phyloP scores from a whole-genome alignment of 257 asterid genomes.

The Gentiana macrophylla region DNA sequence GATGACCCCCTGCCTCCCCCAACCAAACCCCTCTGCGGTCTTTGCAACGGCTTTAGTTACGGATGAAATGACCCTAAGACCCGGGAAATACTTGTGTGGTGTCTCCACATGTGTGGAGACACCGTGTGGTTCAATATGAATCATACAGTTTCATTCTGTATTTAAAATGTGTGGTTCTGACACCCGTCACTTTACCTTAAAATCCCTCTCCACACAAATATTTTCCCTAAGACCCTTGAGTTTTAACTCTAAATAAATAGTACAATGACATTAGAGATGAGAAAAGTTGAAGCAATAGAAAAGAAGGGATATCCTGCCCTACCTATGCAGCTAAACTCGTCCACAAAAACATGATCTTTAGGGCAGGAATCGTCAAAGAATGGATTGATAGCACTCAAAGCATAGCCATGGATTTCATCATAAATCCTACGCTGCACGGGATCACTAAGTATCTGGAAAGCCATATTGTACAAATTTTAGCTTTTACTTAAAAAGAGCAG shows the following conservation, averaged over 20 bases:
- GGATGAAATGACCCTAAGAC: too few relatives aligned
- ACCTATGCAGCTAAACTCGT: conserved; percentile 99
- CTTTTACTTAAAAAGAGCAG: background rate
- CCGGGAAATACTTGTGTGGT: too few relatives aligned
- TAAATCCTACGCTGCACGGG: conserved; percentile 91
- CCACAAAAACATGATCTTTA: conserved; percentile 87
- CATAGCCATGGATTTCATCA: conserved; percentile 94
- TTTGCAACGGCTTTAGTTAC: too few relatives aligned
- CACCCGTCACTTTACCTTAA: too few relatives aligned
- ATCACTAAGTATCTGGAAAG: conserved; percentile 84
- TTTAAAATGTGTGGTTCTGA: too few relatives aligned
- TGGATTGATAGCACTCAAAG: conserved; percentile 80
- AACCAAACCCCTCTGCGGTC: too few relatives aligned
- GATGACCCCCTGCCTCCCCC: too few relatives aligned
- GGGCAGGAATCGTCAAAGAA: conserved; percentile 68
- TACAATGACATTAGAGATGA: background rate
- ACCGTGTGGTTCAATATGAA: too few relatives aligned
- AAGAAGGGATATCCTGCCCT: background rate
- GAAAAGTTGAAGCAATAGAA: background rate
- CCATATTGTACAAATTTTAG: conserved; percentile 8
- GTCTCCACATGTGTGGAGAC: too few relatives aligned
- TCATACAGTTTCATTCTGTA: too few relatives aligned
- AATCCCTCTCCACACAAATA: too few relatives aligned
- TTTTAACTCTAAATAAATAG: background rate
- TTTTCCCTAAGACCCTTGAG: too few relatives aligned